These are phyloP conservation scores for Articulospora tetracladia DNA, from an alignment of 495 filamentous ascomycete species.

Conservation along the genomic window DNA sequence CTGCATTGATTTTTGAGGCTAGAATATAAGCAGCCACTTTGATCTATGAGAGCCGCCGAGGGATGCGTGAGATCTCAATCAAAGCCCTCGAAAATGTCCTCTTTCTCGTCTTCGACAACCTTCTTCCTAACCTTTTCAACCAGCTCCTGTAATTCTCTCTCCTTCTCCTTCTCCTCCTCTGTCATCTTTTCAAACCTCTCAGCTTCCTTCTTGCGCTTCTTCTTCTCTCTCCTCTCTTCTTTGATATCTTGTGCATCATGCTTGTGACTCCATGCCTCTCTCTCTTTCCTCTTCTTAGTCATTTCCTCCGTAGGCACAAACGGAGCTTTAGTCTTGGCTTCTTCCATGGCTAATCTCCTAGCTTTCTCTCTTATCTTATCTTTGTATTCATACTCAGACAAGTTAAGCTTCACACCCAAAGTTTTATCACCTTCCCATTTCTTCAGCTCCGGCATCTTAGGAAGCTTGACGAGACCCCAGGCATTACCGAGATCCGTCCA, in stretches of 20 bases:
- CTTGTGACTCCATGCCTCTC: slow-evolving; percentile 82
- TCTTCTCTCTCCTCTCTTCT: slow-evolving; percentile 67
- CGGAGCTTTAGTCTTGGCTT: slow-evolving; percentile 30
- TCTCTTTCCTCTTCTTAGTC: slow-evolving; percentile 44
- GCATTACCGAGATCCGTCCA: slow-evolving; percentile 78
- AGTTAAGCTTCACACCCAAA: slow-evolving; percentile 58
- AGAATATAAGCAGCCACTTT: no score
- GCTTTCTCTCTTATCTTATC: slow-evolving; percentile 75
- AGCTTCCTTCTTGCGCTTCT: slow-evolving; percentile 65
- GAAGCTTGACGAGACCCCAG: slow-evolving; percentile 81
- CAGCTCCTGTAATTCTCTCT: slow-evolving; percentile 67
- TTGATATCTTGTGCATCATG: slow-evolving; percentile 63
- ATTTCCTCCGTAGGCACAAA: slow-evolving; percentile 28
- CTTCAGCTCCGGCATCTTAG: slow-evolving; percentile 90
- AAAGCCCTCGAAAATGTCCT: slow-evolving; percentile 42
- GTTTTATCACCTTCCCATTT: slow-evolving; percentile 60
- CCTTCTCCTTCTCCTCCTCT: slow-evolving; percentile 65
- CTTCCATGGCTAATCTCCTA: slow-evolving; percentile 52
- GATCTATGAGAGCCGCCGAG: no score
- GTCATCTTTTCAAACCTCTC: slow-evolving; percentile 66
- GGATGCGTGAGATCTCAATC: slow-evolving; percentile 17
- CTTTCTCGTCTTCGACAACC: slow-evolving; percentile 41
- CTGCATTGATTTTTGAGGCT: no score
- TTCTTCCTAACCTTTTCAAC: slow-evolving; percentile 64
- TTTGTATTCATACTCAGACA: slow-evolving; percentile 59